Base-by-base conservation (phyloP, 148 eudicot species). In the Linanthus parryae region DNA sequence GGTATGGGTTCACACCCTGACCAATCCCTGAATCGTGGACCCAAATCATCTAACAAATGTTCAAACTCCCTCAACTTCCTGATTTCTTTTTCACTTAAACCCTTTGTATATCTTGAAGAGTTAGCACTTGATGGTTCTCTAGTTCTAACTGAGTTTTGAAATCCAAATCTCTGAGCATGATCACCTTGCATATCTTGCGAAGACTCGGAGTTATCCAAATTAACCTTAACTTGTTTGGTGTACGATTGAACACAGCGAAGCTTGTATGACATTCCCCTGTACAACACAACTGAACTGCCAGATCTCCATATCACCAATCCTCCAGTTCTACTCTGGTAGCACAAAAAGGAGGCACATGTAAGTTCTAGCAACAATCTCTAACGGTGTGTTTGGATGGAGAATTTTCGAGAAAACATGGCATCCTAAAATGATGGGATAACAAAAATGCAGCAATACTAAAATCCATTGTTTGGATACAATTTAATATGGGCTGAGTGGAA, bases 241-340 rank as follows among this genome's bases (percentile, higher is more conserved):
- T 79, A 88, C 24, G 84, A 77, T 48, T 73, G 71, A 36, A 92
- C 88, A 59, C 91, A 92, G 20, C 67, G 70, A 56, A 88, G 81
- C 51, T 82, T 82, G 67, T 88, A 88, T 43, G 73, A 23, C 80
- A 80, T 68, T 66, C 99, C 96, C 56, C 90, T 74, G 55, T 71
- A 92, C 48, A 92, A 52, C 31, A 80, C 91, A 47, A 84, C 69
- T 22, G 84, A 88, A 68, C 88, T 69, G 42, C 99, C 99, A 0
- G 91, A 87, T 75, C 96, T 84, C 90, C 88, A 92, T 64, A 92
- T 92, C 54, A 92, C 95, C 73, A 92, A 56, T 46, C 99, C 99
- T 41, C 91, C 88, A 2, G 99, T 88, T 82, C 79, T 92, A 58
- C 67, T 67, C 99, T 92, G 87, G 67, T 54, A 72, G 19, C 44